Conservation (phyloP, 164 flowering plant species). For the Piper betle region DNA sequence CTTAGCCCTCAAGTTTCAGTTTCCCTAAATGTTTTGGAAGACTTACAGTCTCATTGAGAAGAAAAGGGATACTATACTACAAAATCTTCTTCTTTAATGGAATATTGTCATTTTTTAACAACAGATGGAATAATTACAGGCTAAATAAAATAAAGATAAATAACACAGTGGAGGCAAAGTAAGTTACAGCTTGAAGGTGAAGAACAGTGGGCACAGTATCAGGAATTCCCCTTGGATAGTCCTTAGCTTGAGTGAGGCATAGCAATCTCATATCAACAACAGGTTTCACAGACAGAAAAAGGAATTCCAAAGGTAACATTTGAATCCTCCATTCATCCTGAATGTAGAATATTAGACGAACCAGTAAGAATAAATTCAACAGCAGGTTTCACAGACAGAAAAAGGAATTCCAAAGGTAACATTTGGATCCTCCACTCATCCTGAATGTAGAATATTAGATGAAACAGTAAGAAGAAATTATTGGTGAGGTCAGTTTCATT, state of each 20-base stretch:
- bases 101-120: background rate
- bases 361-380: no score
- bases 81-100: no score
- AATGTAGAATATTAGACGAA: no score
- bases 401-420: conserved; percentile 60
- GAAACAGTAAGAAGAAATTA: background rate
- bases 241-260: conserved; percentile 41
- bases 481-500: conserved; percentile 2
- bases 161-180: background rate
- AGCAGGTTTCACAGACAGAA: conserved; percentile 45
- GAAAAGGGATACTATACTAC: no score
- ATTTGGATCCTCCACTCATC: conserved; percentile 84
- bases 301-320: conserved; percentile 61
- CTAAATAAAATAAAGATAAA: background rate
- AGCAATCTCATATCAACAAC: conserved; percentile 54
- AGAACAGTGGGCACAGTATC: conserved; percentile 36
- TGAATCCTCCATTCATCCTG: conserved; percentile 87
- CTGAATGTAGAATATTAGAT: conserved; percentile 14
- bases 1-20: no score
- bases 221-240: conserved; percentile 67
- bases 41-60: no score
- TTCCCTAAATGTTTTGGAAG: no score
- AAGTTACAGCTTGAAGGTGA: conserved; percentile 60
- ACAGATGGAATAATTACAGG: background rate
- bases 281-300: conserved; percentile 52